These are phyloP conservation scores for Hibiscus syriacus DNA, from an alignment of 345 rosid genomes.

Conservation along the genomic window DNA sequence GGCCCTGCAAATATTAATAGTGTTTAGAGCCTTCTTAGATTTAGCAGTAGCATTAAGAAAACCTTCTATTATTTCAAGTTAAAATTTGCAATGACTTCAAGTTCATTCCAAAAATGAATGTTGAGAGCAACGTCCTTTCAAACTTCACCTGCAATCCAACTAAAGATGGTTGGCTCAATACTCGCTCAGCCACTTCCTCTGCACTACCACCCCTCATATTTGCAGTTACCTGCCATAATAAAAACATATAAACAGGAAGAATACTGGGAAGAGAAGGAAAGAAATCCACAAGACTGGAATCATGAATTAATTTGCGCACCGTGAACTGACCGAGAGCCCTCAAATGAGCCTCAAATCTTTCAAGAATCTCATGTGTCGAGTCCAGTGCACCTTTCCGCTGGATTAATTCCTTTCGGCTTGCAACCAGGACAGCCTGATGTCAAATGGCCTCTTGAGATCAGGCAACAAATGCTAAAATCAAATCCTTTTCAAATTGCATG, in stretches of 20 bases:
- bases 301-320: conserved; percentile 25
- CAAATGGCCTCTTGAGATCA: conserved; percentile 10
- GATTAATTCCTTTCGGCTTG: conserved; percentile 70
- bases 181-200: conserved; percentile 71
- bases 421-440: conserved; percentile 79
- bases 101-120: neutral
- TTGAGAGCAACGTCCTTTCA: neutral
- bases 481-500: neutral
- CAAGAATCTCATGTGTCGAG: conserved; percentile 75
- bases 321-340: conserved; percentile 75
- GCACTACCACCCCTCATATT: conserved; percentile 88
- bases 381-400: conserved; percentile 52
- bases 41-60: neutral
- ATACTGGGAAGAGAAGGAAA: neutral
- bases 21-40: neutral
- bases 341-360: conserved; percentile 91
- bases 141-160: conserved; percentile 75
- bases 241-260: neutral
- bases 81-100: neutral
- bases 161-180: conserved; percentile 70
- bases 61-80: neutral
- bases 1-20: conserved; percentile 52
- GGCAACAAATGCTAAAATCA: neutral
- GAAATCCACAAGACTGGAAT: neutral
- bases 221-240: conserved; percentile 57